phyloP scores from a whole-genome alignment of 768 basidiomycete species.

The Gyrodon lividus region DNA sequence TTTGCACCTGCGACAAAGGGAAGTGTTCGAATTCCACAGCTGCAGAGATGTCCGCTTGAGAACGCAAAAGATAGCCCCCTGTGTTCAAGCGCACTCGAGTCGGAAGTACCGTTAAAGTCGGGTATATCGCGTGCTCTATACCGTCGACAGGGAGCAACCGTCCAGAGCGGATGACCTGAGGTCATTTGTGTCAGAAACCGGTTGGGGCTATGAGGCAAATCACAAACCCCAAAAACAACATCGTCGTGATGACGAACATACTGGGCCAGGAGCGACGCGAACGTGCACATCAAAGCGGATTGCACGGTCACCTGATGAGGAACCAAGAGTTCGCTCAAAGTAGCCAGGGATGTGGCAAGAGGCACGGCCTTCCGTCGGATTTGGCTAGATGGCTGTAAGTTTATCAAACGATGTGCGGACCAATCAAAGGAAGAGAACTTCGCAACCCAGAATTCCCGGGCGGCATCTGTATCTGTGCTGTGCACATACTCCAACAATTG shows the following conservation, averaged over 20 bases:
- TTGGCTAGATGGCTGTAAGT: slow-evolving; percentile 1
- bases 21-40: slow-evolving; percentile 30
- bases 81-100: slow-evolving; percentile 21
- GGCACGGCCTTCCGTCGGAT: slow-evolving; percentile 12
- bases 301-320: slow-evolving; percentile 31
- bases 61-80: slow-evolving; percentile 14
- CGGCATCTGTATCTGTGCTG: slow-evolving; percentile 9
- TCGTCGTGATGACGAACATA: slow-evolving; percentile 25
- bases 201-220: background rate
- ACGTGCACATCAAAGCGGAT: slow-evolving; percentile 29
- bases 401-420: slow-evolving; percentile 10
- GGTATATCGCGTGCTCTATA: slow-evolving; percentile 22
- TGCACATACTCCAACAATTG: slow-evolving; percentile 24
- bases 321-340: slow-evolving; percentile 19
- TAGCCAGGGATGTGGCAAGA: slow-evolving; percentile 16
- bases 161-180: slow-evolving; percentile 33
- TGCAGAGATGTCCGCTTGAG: slow-evolving; percentile 29
- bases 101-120: slow-evolving; percentile 30
- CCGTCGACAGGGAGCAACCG: slow-evolving; percentile 27
- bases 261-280: slow-evolving; percentile 26
- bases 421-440: slow-evolving; percentile 22
- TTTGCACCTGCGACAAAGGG: slow-evolving; percentile 30
- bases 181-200: background rate
- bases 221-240: slow-evolving; percentile 32
- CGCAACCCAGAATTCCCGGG: slow-evolving; percentile 24